A percentile compares a stretch with the other conserved stretches of the same genome.
phyloP scores from a whole-genome alignment of 257 asterid species.

The Lycium barbarum region DNA sequence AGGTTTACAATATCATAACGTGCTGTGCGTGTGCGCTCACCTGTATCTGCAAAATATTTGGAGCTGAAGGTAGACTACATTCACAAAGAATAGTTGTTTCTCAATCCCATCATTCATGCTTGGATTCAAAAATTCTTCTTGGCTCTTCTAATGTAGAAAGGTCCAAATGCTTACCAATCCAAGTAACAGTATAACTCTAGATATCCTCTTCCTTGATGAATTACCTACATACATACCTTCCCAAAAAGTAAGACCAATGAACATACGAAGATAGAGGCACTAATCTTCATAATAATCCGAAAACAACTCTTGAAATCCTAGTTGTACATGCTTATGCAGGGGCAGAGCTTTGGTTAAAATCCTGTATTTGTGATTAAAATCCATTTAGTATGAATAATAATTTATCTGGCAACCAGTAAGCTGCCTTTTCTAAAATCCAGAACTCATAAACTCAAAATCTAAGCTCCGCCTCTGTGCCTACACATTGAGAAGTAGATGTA shows the following conservation, averaged over 20 bases:
- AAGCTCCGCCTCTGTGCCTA: neutral
- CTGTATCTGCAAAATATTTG: neutral
- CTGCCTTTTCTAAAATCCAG: neutral
- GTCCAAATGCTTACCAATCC: constrained; percentile 38
- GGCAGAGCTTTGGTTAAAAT: neutral
- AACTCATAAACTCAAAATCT: neutral
- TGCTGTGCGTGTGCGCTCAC: neutral
- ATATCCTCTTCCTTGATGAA: constrained; percentile 38
- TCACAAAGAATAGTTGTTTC: constrained; percentile 10
- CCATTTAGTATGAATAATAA: neutral
- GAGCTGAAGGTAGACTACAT: neutral
- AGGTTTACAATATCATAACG: neutral
- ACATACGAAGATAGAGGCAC: neutral
- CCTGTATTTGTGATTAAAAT: neutral
- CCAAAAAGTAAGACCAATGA: neutral
- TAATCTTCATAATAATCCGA: neutral
- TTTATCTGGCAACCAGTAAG: neutral
- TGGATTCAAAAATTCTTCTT: neutral
- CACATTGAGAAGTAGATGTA: neutral
- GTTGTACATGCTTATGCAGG: neutral
- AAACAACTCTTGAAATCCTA: neutral
- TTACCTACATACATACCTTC: constrained; percentile 38
- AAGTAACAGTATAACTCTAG: constrained; percentile 34
- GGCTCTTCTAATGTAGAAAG: constrained; percentile 24
- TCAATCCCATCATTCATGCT: neutral